These are phyloP conservation scores for Candida chauliodis DNA, from an alignment of 805 yeast genomes.

Conservation along the genomic window DNA sequence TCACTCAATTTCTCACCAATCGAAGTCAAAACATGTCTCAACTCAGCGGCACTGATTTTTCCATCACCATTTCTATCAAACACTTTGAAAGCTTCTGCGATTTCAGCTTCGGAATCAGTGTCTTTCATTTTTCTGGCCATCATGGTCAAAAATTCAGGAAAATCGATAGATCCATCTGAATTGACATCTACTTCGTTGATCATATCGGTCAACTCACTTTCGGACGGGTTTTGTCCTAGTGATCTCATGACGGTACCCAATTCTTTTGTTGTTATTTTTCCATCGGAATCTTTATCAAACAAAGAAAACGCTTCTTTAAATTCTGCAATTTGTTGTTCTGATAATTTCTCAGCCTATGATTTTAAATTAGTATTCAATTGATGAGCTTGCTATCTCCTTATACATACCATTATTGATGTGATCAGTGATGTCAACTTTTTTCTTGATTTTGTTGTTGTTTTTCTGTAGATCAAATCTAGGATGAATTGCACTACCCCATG, in stretches of 20 bases:
- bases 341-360: slow-evolving; percentile 76
- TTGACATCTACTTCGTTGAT: slow-evolving; percentile 96
- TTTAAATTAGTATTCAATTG: not conserved
- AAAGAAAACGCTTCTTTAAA: slow-evolving; percentile 97
- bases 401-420: slow-evolving; percentile 10
- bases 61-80: slow-evolving; percentile 97
- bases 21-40: slow-evolving; percentile 93
- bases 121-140: slow-evolving; percentile 77
- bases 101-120: slow-evolving; percentile 95
- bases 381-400: not conserved
- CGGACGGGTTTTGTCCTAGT: slow-evolving; percentile 96
- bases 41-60: slow-evolving; percentile 91
- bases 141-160: slow-evolving; percentile 47
- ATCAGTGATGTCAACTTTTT: not conserved
- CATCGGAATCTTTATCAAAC: slow-evolving; percentile 95
- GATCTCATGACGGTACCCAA: slow-evolving; percentile 98
- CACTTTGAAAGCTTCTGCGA: slow-evolving; percentile 96
- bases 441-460: slow-evolving; percentile 2
- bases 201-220: slow-evolving; percentile 92
- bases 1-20: slow-evolving; percentile 96
- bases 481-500: not conserved
- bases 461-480: not conserved
- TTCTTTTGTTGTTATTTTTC: slow-evolving; percentile 93
- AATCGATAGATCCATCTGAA: slow-evolving; percentile 72
- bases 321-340: slow-evolving; percentile 94